Evolutionary conservation across 2,329 filamentous ascomycete species (phyloP).

Genomic region (Phialophora chinensis): DNA sequence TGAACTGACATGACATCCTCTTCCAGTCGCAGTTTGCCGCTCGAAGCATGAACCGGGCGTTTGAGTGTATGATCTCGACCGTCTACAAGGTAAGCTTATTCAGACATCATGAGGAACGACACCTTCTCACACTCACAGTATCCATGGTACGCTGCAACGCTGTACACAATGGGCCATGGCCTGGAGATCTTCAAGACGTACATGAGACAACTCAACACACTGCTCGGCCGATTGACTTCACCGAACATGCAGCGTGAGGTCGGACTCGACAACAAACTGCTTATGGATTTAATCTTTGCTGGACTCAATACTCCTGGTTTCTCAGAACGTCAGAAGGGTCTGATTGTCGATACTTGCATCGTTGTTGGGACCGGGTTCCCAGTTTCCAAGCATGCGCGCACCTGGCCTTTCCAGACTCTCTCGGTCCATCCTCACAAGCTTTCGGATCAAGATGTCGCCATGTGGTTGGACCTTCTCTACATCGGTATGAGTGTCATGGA

Average conservation of each 20-base stretch:
- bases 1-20: constrained; percentile 13
- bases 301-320: constrained; percentile 52
- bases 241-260: constrained; percentile 39
- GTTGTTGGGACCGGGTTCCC: constrained; percentile 20
- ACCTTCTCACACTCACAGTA: constrained; percentile 46
- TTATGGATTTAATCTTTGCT: constrained; percentile 49
- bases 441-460: constrained; percentile 33
- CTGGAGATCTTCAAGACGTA: constrained; percentile 52
- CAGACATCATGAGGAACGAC: not conserved
- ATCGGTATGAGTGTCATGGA: constrained; percentile 27
- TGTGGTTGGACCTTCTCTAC: constrained; percentile 37
- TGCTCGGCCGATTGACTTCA: constrained; percentile 64
- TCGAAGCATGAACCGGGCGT: constrained; percentile 60
- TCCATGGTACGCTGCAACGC: constrained; percentile 55
- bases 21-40: constrained; percentile 55
- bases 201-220: constrained; percentile 68
- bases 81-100: constrained; percentile 53
- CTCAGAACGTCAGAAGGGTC: constrained; percentile 48
- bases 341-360: constrained; percentile 22
- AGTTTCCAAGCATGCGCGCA: constrained; percentile 27
- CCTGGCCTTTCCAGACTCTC: constrained; percentile 39
- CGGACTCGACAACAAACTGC: constrained; percentile 48
- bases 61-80: constrained; percentile 59
- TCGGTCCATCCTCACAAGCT: constrained; percentile 22
- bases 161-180: constrained; percentile 56